These are phyloP conservation scores for Dioscorea alata DNA, from an alignment of 106 monocot genomes.

Conservation along the genomic window DNA sequence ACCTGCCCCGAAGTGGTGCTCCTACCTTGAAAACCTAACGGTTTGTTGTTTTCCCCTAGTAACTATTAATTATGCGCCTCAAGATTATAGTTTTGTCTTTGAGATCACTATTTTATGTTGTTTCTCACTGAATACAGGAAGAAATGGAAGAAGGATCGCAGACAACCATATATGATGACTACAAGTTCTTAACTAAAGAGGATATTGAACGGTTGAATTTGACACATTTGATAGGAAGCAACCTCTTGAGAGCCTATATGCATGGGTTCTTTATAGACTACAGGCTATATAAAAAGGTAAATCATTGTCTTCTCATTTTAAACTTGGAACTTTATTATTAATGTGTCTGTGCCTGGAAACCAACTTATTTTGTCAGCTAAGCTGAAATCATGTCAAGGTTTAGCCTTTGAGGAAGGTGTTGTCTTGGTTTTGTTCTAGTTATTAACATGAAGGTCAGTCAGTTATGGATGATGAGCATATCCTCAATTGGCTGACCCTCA, in stretches of 20 bases:
- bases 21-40: conserved; percentile 76
- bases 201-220: conserved; percentile 80
- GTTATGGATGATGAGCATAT: too few relatives aligned
- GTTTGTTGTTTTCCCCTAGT: conserved; percentile 20
- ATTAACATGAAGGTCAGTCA: too few relatives aligned
- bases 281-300: conserved; percentile 79
- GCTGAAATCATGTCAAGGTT: too few relatives aligned
- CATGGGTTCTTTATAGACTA: conserved; percentile 77
- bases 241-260: conserved; percentile 63
- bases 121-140: conserved; percentile 44
- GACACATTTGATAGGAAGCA: conserved; percentile 58
- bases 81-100: not conserved
- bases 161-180: conserved; percentile 72
- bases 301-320: not conserved
- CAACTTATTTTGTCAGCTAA: not conserved
- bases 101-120: not conserved
- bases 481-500: too few relatives aligned
- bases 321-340: not conserved
- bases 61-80: not conserved
- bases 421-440: too few relatives aligned
- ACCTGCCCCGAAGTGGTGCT: conserved; percentile 92
- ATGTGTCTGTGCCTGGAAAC: not conserved
- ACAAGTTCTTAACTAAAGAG: conserved; percentile 84
- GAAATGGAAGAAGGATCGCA: conserved; percentile 83
- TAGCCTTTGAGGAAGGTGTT: too few relatives aligned